A percentile compares a stretch with the other conserved stretches of the same genome.
These are phyloP conservation scores for Diutina neorugosa DNA, from an alignment of 1,139 yeast species.

Conservation along the genomic window DNA sequence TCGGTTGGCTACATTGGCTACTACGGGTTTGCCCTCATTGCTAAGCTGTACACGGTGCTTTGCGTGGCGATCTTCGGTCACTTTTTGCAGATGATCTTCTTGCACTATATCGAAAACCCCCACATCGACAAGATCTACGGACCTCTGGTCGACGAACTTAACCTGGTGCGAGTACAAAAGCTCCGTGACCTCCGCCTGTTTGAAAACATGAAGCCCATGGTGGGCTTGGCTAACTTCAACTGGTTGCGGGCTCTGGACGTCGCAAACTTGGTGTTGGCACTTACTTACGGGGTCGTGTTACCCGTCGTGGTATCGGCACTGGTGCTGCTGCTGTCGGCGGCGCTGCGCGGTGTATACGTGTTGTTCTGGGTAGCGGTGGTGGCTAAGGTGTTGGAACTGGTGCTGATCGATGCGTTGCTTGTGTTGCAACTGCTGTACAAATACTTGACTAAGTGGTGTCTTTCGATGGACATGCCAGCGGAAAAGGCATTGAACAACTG, in stretches of 20 bases:
- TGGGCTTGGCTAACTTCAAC: constrained; percentile 54
- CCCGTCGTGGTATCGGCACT: constrained; percentile 24
- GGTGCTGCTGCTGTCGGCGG: constrained; percentile 11
- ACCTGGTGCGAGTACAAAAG: constrained; percentile 23
- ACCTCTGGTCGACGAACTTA: constrained; percentile 28
- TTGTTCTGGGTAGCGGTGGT: constrained; percentile 38
- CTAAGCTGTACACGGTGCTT: constrained; percentile 65
- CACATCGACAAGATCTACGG: constrained; percentile 77
- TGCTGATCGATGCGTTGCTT: constrained; percentile 41
- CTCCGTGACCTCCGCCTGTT: constrained; percentile 33
- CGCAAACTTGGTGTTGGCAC: constrained; percentile 36
- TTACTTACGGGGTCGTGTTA: constrained; percentile 31
- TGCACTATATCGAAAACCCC: constrained; percentile 74
- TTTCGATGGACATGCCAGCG: constrained; percentile 57
- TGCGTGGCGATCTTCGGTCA: constrained; percentile 69
- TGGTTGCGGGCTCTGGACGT: constrained; percentile 56
- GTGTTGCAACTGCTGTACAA: constrained; percentile 51
- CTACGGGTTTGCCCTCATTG: constrained; percentile 72
- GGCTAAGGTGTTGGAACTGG: constrained; percentile 41
- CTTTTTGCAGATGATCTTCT: constrained; percentile 64
- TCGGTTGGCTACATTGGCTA: constrained; percentile 84
- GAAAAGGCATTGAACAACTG: constrained; percentile 66
- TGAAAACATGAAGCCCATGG: constrained; percentile 41
- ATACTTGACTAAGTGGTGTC: constrained; percentile 54
- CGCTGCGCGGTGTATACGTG: constrained; percentile 10